phyloP scores from a whole-genome alignment of 805 yeast species.

The Candida oleophila region DNA sequence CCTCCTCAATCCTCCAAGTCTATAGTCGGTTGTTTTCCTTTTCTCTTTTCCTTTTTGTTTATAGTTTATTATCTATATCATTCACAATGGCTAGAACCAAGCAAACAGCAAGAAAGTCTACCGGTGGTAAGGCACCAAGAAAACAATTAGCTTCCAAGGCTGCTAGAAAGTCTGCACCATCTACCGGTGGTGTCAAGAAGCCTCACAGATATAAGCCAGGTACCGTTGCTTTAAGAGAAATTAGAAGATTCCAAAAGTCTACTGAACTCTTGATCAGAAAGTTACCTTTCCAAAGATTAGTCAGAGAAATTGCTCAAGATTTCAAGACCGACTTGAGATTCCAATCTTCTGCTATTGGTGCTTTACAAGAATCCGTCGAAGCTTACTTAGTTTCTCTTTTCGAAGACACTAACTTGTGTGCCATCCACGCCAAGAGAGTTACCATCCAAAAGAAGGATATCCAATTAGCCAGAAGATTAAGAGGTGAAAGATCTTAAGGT shows the following conservation, averaged over 20 bases:
- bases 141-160: constrained; percentile 50
- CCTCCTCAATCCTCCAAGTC: background rate
- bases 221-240: constrained; percentile 50
- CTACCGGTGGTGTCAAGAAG: constrained; percentile 48
- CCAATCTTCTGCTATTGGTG: constrained; percentile 48
- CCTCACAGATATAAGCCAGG: constrained; percentile 52
- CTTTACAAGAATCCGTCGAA: constrained; percentile 48
- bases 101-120: constrained; percentile 49
- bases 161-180: constrained; percentile 49
- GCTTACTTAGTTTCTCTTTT: constrained; percentile 47
- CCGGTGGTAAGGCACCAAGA: constrained; percentile 51
- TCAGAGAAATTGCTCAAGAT: constrained; percentile 48
- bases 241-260: constrained; percentile 48
- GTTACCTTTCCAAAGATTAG: constrained; percentile 49
- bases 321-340: constrained; percentile 48
- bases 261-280: constrained; percentile 48
- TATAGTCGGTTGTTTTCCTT: background rate
- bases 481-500: constrained; percentile 46
- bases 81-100: constrained; percentile 45
- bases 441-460: constrained; percentile 49
- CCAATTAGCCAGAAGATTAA: constrained; percentile 49
- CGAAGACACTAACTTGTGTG: constrained; percentile 50
- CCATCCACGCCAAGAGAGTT: constrained; percentile 49
- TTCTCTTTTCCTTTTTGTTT: background rate
- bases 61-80: background rate